phyloP scores from a whole-genome alignment of 371 early-diverging fungal species.

The Rhizomucor miehei region DNA sequence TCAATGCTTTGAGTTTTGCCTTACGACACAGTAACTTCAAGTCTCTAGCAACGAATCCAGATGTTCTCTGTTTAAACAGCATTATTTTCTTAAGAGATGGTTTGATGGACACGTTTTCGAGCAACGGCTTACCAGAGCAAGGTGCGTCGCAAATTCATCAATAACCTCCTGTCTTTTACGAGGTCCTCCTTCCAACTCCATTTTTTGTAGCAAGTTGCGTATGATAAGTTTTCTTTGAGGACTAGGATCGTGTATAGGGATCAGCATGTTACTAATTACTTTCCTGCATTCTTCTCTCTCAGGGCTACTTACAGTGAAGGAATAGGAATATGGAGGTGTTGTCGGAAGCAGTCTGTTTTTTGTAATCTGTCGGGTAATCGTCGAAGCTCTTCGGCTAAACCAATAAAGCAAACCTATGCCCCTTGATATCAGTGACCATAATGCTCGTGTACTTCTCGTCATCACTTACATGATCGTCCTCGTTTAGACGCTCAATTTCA shows the following conservation, averaged over 20 bases:
- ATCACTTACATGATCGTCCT: conserved; percentile 12
- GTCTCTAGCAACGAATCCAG: conserved; percentile 64
- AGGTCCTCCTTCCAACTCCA: neutral
- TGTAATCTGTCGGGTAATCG: conserved; percentile 26
- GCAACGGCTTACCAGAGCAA: conserved; percentile 31
- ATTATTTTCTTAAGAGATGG: too few species aligned
- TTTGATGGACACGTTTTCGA: too few species aligned
- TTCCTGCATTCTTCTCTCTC: too few species aligned
- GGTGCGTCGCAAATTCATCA: conserved; percentile 19
- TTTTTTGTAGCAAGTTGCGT: conserved; percentile 9
- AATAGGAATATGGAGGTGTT: conserved; percentile 37
- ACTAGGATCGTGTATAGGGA: conserved; percentile 16
- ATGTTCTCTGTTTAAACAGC: conserved; percentile 56
- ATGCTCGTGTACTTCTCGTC: neutral
- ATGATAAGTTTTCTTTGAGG: conserved; percentile 22
- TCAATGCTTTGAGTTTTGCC: conserved; percentile 39
- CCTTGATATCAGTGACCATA: too few species aligned
- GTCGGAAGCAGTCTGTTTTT: conserved; percentile 35
- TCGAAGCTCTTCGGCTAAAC: conserved; percentile 25
- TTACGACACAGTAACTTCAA: conserved; percentile 46
- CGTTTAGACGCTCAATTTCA: conserved; percentile 17
- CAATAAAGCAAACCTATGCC: conserved; percentile 34
- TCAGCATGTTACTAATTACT: too few species aligned
- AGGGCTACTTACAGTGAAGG: conserved; percentile 39
- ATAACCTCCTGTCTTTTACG: neutral